Conservation (phyloP, 345 rosid genomes). For the Syzygium oleosum region DNA sequence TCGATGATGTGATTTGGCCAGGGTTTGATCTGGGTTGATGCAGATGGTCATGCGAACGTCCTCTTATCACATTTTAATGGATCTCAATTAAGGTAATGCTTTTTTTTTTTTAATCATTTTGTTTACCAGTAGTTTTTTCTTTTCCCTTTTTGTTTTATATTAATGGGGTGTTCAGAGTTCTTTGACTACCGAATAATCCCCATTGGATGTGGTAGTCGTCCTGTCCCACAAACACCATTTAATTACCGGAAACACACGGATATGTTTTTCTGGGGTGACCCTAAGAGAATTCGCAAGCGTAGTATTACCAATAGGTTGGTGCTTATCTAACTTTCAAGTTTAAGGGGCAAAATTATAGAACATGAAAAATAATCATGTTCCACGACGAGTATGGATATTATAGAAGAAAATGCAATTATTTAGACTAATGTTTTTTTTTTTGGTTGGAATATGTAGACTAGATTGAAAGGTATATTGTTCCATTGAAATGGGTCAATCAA, state of each 20-base stretch:
- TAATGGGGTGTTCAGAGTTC: neutral
- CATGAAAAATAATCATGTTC: too few species aligned
- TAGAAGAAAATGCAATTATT: neutral
- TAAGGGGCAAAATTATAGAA: neutral
- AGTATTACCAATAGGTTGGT: neutral
- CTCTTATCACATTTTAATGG: slow-evolving; percentile 28
- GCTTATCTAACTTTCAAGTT: neutral
- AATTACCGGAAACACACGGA: neutral
- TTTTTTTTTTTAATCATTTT: neutral
- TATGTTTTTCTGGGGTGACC: neutral
- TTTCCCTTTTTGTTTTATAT: neutral
- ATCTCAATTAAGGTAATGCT: slow-evolving; percentile 22
- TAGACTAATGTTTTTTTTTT: neutral
- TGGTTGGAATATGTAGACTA: neutral
- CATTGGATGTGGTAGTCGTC: too few species aligned
- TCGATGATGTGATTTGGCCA: neutral
- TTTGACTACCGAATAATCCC: neutral
- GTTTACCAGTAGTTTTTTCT: neutral
- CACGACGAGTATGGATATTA: neutral
- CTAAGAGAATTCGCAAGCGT: neutral
- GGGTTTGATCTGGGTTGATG: slow-evolving; percentile 46
- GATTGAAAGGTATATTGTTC: accelerated
- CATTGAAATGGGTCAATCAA: neutral
- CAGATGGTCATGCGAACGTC: slow-evolving; percentile 16
- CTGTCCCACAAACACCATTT: neutral